Conservation (phyloP, 305 asterid genomes). For the Caryopteris hybrid region DNA sequence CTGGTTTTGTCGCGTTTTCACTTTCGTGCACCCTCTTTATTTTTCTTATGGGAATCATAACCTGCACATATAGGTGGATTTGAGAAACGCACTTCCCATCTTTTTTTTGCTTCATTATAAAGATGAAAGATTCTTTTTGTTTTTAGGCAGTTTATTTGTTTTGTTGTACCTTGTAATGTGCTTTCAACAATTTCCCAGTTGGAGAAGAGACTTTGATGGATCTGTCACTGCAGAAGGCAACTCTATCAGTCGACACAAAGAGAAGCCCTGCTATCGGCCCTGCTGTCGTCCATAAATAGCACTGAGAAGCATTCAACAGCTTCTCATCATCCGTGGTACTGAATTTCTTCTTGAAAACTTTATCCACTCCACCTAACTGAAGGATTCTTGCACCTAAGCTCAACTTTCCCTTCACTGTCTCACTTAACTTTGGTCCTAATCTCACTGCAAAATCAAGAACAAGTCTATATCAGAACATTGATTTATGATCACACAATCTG, state of each 20-base stretch:
- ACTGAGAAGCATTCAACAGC: constrained; percentile 52
- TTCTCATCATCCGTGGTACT: constrained; percentile 36
- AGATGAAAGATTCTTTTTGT: no score
- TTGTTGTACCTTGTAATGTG: constrained; percentile 45
- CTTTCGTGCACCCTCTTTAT: constrained; percentile 35
- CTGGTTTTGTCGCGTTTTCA: constrained; percentile 33
- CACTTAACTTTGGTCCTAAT: constrained; percentile 43
- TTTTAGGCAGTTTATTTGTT: background rate
- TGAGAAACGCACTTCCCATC: background rate
- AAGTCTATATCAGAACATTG: constrained; percentile 1
- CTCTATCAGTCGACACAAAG: constrained; percentile 40
- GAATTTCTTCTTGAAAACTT: constrained; percentile 50
- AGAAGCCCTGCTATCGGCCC: constrained; percentile 67
- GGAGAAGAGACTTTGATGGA: constrained; percentile 43
- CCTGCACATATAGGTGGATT: constrained; percentile 25
- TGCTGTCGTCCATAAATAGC: constrained; percentile 52
- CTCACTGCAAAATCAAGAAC: constrained; percentile 37
- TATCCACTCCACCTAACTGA: constrained; percentile 50
- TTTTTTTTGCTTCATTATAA: background rate
- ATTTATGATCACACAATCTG: constrained; percentile 2
- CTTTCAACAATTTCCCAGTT: constrained; percentile 36
- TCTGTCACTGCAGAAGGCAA: constrained; percentile 65
- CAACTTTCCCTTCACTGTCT: constrained; percentile 48
- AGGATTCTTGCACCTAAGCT: constrained; percentile 50
- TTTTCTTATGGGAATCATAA: constrained; percentile 38